phyloP scores from a whole-genome alignment of 106 monocot species.

The Acanthochlamys bracteata region DNA sequence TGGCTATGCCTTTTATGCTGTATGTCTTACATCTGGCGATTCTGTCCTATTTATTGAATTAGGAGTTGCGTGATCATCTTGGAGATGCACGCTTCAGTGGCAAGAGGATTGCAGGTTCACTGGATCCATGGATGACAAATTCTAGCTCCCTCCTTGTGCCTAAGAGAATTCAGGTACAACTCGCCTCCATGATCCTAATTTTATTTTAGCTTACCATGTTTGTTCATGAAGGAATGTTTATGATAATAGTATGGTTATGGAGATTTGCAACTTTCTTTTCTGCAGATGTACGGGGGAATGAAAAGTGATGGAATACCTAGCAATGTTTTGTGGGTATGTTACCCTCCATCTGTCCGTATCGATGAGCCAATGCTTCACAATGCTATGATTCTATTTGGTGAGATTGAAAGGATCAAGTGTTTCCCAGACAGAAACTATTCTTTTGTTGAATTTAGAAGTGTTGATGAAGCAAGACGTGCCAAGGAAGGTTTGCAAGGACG shows the following conservation, averaged over 20 bases:
- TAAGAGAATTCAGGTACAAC: constrained; percentile 31
- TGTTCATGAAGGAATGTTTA: too few species aligned
- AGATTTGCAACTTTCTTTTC: neutral
- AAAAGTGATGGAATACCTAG: constrained; percentile 39
- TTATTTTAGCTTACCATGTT: too few species aligned
- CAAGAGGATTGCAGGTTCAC: constrained; percentile 7
- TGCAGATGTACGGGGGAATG: constrained; percentile 12
- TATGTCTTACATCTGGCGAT: too few species aligned
- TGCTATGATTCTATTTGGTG: constrained; percentile 93
- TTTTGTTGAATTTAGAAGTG: constrained; percentile 84
- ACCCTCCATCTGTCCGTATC: constrained; percentile 60
- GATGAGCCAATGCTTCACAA: constrained; percentile 88
- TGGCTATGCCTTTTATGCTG: too few species aligned
- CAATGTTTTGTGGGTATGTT: constrained; percentile 74
- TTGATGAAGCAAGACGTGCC: constrained; percentile 85
- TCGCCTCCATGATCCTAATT: neutral
- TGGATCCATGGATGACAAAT: constrained; percentile 13
- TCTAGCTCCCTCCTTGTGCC: constrained; percentile 26
- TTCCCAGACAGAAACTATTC: constrained; percentile 55
- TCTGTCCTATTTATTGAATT: neutral
- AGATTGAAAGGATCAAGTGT: constrained; percentile 66
- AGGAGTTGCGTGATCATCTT: constrained; percentile 42
- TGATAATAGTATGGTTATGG: neutral
- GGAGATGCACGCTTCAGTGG: constrained; percentile 14
- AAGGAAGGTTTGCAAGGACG: constrained; percentile 89